Evolutionary conservation across 2,329 filamentous ascomycete species (phyloP).

Genomic region (Cyphellophora attinorum): DNA sequence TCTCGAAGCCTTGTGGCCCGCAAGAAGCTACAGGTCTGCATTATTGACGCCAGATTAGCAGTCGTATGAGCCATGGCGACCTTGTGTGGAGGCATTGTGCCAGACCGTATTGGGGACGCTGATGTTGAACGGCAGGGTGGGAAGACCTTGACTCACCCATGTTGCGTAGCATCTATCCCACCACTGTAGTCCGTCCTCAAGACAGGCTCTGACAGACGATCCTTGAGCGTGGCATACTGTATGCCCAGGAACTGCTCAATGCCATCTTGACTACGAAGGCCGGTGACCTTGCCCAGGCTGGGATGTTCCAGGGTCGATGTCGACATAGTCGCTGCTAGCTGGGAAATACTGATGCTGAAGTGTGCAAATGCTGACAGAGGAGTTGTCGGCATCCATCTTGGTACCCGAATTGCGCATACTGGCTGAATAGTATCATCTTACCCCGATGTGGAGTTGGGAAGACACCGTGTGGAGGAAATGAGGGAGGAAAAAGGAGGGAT

Average conservation of each 20-base stretch:
- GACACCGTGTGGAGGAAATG: no score
- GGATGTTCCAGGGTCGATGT: slow-evolving; percentile 19
- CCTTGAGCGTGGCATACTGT: slow-evolving; percentile 26
- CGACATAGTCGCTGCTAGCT: slow-evolving; percentile 7
- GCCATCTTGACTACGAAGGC: slow-evolving; percentile 18
- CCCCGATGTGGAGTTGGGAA: no score
- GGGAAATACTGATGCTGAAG: no score
- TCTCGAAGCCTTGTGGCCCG: slow-evolving; percentile 30
- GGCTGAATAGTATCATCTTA: no score
- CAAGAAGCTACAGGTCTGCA: slow-evolving; percentile 30
- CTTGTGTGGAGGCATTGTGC: neutral
- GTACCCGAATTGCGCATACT: no score
- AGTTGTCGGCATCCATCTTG: no score
- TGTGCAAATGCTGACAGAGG: no score
- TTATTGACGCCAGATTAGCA: slow-evolving; percentile 2
- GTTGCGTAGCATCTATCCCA: slow-evolving; percentile 23
- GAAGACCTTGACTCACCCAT: slow-evolving; percentile 23
- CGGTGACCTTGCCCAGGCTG: slow-evolving; percentile 22
- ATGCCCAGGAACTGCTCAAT: slow-evolving; percentile 27
- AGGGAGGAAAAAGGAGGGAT: no score
- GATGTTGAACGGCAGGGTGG: neutral
- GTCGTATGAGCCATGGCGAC: no score
- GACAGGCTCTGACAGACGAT: slow-evolving; percentile 26
- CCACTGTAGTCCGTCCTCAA: slow-evolving; percentile 20
- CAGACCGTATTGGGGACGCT: neutral